A percentile compares a stretch with the other conserved stretches of the same genome.
Conservation (phyloP, 805 yeast genomes). For the Candida boidinii region DNA sequence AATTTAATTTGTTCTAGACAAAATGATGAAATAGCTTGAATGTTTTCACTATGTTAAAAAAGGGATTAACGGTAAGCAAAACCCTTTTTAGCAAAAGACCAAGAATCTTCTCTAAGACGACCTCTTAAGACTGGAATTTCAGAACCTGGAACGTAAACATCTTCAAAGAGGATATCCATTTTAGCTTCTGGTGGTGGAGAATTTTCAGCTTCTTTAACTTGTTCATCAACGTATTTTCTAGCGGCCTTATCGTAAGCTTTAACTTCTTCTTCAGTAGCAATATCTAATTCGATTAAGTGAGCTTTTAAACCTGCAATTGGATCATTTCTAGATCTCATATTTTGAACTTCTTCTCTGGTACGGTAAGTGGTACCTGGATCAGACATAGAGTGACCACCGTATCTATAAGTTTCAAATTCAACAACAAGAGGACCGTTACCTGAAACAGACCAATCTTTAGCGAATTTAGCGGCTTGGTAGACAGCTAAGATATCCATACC, state of each 20-base stretch:
- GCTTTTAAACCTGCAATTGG: conserved; percentile 95
- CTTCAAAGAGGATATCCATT: conserved; percentile 91
- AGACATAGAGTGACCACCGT: conserved; percentile 99
- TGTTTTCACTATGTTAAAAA: background rate
- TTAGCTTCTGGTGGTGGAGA: conserved; percentile 94
- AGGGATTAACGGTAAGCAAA: conserved; percentile 29
- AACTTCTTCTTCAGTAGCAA: conserved; percentile 92
- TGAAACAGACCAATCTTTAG: conserved; percentile 88
- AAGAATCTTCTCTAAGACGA: conserved; percentile 91
- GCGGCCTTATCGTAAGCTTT: conserved; percentile 93
- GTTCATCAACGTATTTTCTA: conserved; percentile 91
- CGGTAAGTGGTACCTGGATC: conserved; percentile 99
- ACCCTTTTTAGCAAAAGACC: conserved; percentile 40
- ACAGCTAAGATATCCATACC: conserved; percentile 97
- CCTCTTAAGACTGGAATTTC: conserved; percentile 94
- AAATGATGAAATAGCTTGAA: no score
- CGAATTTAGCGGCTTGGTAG: conserved; percentile 93
- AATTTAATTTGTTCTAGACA: no score
- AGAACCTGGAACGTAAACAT: conserved; percentile 90
- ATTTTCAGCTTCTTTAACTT: conserved; percentile 87
- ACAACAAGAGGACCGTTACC: conserved; percentile 95
- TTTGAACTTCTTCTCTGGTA: conserved; percentile 99
- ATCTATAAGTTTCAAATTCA: conserved; percentile 98
- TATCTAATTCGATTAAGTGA: conserved; percentile 68
- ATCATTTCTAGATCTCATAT: conserved; percentile 97